Evolutionary conservation across 257 asterid genomes (phyloP), one percentile per base, ranked within the genome.

Genomic region (Petunia axillaris): DNA sequence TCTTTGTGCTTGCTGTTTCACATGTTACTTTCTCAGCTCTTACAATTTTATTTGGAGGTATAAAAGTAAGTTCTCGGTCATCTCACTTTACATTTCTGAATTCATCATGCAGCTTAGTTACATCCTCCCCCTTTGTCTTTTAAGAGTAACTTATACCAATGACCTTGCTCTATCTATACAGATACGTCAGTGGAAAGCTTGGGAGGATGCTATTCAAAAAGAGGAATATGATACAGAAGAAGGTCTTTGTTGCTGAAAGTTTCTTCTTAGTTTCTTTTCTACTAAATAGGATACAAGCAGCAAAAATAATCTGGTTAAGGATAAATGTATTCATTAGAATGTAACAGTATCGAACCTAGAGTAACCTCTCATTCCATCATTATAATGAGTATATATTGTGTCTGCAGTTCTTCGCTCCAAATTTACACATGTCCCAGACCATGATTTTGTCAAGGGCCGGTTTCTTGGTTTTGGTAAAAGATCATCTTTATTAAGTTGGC

Each of bases 371-470:
- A 10, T 73, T 40, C 13, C 52, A n/a, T 3, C 62, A 50, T 73
- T 0, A 43, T 73, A 73, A 50, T 73, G 60, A 50, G 6, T 44
- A 11, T 73, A 35, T 73, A 73, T 73, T 73, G 13, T 50, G 8
- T 10, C 62, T 73, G 78, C 78, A 73, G 78, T 73, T 11, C 59
- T 73, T 50, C 44, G 35, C 10, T 73, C 78, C 2, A 48, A 73
- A 50, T 62, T 73, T 1, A 73, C 78, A 50, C 35, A 73, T 73
- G 78, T 73, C n/a, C 81, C 41, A 13, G 90, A 89, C 37, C 89
- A 92, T 74, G 92, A 82, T 77, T 92, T 90, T 77, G 74, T 92
- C 79, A 85, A 79, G 87, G 80, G 80, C 57, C 79, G 91, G 50
- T 81, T 88, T 80, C 84, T 82, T 8, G 95, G 93, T 25, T 57